These are phyloP conservation scores for Zizania latifolia DNA, from an alignment of 176 grass and related monocot species.

Conservation along the genomic window DNA sequence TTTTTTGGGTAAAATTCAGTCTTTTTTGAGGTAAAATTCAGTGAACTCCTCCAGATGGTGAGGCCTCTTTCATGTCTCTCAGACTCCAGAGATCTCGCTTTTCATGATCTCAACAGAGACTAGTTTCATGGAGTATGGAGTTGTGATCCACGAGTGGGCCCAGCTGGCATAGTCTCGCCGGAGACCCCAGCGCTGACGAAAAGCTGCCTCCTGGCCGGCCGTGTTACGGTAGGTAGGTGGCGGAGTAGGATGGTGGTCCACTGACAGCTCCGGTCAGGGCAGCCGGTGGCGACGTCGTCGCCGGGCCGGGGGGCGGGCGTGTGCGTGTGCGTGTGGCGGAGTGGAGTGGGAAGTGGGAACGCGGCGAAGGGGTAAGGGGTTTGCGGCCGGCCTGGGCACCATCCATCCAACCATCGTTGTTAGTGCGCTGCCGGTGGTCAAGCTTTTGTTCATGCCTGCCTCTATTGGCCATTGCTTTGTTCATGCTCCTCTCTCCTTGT, in stretches of 20 bases:
- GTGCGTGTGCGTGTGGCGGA: no score
- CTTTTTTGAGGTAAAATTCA: neutral
- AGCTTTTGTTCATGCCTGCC: neutral
- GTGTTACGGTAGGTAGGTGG: neutral
- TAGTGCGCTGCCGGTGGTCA: slow-evolving; percentile 12
- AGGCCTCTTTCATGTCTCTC: no score
- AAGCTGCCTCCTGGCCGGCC: neutral
- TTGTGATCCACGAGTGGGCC: neutral
- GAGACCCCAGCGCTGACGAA: neutral
- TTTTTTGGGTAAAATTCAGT: neutral
- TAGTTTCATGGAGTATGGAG: no score
- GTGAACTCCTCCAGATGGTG: neutral
- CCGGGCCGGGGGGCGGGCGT: no score
- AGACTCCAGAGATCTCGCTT: neutral
- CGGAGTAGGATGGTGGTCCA: neutral
- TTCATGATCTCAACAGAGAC: no score
- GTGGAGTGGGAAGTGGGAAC: no score
- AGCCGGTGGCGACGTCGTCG: neutral
- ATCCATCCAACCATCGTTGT: neutral
- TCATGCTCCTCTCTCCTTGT: neutral
- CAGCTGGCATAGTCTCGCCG: neutral
- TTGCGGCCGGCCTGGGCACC: neutral
- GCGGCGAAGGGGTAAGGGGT: neutral
- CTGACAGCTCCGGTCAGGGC: neutral
- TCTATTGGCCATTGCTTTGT: neutral